Conservation (phyloP, 495 filamentous ascomycete genomes). For the Aspergillus olivimuriae region DNA sequence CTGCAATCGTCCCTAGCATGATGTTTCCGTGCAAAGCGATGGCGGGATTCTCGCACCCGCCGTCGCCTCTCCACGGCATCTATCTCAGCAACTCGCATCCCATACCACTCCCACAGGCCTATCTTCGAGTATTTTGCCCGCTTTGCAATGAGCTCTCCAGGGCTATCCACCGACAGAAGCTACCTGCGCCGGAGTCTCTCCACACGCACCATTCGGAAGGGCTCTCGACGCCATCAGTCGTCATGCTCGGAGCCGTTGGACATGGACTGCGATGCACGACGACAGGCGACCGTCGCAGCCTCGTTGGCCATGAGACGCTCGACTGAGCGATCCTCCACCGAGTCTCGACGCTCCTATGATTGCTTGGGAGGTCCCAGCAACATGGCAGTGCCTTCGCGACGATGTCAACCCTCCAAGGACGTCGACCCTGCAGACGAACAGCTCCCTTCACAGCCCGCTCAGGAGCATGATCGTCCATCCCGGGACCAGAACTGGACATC, state of each 20-base stretch:
- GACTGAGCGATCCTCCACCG: slow-evolving; percentile 33
- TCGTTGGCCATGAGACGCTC: slow-evolving; percentile 56
- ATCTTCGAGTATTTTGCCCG: slow-evolving; percentile 17
- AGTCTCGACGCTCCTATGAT: slow-evolving; percentile 26
- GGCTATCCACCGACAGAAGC: no score
- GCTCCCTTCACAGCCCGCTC: no score
- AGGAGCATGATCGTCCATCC: not conserved
- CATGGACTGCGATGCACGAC: slow-evolving; percentile 47
- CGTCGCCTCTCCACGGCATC: no score
- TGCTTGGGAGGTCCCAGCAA: slow-evolving; percentile 29
- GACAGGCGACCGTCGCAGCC: slow-evolving; percentile 64
- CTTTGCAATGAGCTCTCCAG: no score
- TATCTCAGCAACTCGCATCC: slow-evolving; percentile 25
- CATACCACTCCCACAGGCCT: slow-evolving; percentile 25
- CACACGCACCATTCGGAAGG: slow-evolving; percentile 49
- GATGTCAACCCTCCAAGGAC: slow-evolving; percentile 9
- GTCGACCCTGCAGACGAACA: not conserved
- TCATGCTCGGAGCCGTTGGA: slow-evolving; percentile 37
- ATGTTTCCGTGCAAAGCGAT: no score
- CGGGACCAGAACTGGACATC: slow-evolving; percentile 6
- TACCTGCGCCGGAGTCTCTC: slow-evolving; percentile 57
- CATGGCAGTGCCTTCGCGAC: slow-evolving; percentile 31
- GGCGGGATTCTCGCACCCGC: no score
- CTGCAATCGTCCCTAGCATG: no score
- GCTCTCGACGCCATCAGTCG: slow-evolving; percentile 13